Percentiles rank a stretch among this genome's conserved stretches.
phyloP scores from a whole-genome alignment of 345 rosid genomes.

The Clausena lansium region DNA sequence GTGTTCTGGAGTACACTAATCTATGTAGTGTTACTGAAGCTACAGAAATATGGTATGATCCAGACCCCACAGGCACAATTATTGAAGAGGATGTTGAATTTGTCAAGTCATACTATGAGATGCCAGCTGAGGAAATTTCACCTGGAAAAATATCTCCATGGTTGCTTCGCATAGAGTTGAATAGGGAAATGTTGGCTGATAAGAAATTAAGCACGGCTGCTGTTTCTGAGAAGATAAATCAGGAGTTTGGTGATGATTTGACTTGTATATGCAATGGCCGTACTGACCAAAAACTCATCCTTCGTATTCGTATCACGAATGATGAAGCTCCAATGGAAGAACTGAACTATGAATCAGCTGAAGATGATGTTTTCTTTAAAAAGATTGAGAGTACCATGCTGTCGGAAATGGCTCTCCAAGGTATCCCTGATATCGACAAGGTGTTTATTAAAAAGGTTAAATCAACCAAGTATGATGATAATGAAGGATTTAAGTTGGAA shows the following conservation, averaged over 20 bases:
- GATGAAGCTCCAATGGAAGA: constrained; percentile 95
- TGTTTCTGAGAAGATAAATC: constrained; percentile 95
- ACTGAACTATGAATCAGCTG: constrained; percentile 80
- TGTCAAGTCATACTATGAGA: constrained; percentile 91
- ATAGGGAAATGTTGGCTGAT: constrained; percentile 98
- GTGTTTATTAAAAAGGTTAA: constrained; percentile 86
- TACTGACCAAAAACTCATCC: constrained; percentile 76
- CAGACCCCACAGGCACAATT: constrained; percentile 86
- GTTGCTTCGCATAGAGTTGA: constrained; percentile 94
- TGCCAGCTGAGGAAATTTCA: constrained; percentile 96
- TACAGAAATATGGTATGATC: constrained; percentile 98
- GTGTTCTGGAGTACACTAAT: constrained; percentile 94
- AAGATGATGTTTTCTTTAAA: constrained; percentile 97
- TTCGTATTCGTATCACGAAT: constrained; percentile 94
- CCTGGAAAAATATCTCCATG: constrained; percentile 96
- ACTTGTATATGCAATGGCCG: constrained; percentile 93
- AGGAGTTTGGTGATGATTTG: constrained; percentile 85
- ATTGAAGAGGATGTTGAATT: constrained; percentile 91
- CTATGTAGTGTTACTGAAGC: constrained; percentile 93
- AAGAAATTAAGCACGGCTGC: constrained; percentile 96
- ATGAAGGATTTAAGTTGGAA: constrained; percentile 70
- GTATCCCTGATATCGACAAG: constrained; percentile 94
- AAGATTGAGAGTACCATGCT: constrained; percentile 98
- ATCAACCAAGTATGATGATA: constrained; percentile 74
- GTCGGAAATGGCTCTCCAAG: constrained; percentile 97